Conservation (phyloP, 805 yeast species). For the Osmozyma mogii region DNA sequence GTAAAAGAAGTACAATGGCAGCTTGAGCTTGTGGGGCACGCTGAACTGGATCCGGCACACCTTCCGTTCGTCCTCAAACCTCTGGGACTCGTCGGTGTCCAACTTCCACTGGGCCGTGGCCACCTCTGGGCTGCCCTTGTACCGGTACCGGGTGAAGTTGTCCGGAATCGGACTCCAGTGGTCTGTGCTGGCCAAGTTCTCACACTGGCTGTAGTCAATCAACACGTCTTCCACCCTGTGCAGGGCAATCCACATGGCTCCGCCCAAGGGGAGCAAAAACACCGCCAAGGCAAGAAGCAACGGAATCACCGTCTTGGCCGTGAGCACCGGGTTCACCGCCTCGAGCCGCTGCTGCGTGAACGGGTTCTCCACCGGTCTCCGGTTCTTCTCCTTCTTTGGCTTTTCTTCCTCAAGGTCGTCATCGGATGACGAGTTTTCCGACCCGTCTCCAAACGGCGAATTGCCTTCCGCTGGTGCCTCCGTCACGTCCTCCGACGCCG, state of each 20-base stretch:
- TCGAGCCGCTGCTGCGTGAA: constrained; percentile 49
- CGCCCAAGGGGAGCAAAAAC: constrained; percentile 36
- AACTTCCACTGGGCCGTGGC: constrained; percentile 29
- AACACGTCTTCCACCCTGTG: constrained; percentile 29
- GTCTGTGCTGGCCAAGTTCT: constrained; percentile 22
- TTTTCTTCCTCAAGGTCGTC: no score
- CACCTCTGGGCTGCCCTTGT: constrained; percentile 12
- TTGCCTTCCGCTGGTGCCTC: no score
- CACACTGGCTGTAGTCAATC: constrained; percentile 37
- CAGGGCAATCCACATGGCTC: constrained; percentile 40
- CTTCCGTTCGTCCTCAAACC: constrained; percentile 40
- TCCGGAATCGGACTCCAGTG: constrained; percentile 31
- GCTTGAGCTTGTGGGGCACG: constrained; percentile 24
- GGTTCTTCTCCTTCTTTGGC: constrained; percentile 39
- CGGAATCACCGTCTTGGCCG: constrained; percentile 36
- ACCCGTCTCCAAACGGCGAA: no score
- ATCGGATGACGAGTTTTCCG: no score
- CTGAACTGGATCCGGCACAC: constrained; percentile 38
- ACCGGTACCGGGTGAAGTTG: constrained; percentile 32
- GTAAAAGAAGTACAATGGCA: constrained; percentile 36
- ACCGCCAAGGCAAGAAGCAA: constrained; percentile 30
- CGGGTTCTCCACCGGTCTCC: constrained; percentile 58
- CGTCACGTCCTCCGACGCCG: no score
- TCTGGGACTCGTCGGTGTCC: constrained; percentile 33
- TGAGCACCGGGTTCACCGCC: constrained; percentile 41